phyloP scores from a whole-genome alignment of 306 rosid species.

The Datisca glomerata region DNA sequence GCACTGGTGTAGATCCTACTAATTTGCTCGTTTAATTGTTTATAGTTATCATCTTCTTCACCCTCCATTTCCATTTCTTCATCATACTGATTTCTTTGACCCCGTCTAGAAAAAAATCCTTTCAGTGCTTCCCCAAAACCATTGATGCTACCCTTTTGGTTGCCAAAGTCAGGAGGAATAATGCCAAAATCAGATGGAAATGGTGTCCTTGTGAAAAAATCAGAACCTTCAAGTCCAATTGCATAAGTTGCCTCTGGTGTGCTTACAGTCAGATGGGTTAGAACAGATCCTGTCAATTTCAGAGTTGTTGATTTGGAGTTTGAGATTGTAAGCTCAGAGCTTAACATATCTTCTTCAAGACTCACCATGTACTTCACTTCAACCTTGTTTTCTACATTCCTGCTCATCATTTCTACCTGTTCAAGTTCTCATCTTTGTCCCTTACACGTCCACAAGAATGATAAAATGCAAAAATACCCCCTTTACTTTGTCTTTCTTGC shows the following conservation, averaged over 20 bases:
- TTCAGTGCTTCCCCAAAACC: conserved; percentile 22
- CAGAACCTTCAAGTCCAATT: conserved; percentile 62
- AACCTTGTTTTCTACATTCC: conserved; percentile 24
- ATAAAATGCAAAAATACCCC: background rate
- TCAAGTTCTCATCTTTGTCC: background rate
- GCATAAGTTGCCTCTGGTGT: conserved; percentile 84
- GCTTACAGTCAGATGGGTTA: conserved; percentile 76
- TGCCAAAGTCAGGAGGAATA: conserved; percentile 36
- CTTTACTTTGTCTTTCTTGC: too few species aligned
- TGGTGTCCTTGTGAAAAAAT: conserved; percentile 34
- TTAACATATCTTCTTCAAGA: conserved; percentile 38
- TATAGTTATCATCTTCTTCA: conserved; percentile 58
- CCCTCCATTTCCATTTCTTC: conserved; percentile 22
- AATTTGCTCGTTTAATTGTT: conserved; percentile 39
- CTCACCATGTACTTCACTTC: conserved; percentile 55
- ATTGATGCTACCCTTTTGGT: conserved; percentile 13
- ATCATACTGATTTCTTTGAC: conserved; percentile 12
- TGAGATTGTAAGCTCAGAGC: conserved; percentile 40
- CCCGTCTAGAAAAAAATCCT: conserved; percentile 24
- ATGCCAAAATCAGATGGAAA: conserved; percentile 34
- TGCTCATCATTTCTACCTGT: conserved; percentile 61
- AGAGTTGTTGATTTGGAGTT: conserved; percentile 41
- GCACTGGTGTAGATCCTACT: conserved; percentile 59
- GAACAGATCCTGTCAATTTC: conserved; percentile 42
- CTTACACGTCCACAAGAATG: background rate